phyloP scores from a whole-genome alignment of 306 rosid species.

The Inga oerstediana region DNA sequence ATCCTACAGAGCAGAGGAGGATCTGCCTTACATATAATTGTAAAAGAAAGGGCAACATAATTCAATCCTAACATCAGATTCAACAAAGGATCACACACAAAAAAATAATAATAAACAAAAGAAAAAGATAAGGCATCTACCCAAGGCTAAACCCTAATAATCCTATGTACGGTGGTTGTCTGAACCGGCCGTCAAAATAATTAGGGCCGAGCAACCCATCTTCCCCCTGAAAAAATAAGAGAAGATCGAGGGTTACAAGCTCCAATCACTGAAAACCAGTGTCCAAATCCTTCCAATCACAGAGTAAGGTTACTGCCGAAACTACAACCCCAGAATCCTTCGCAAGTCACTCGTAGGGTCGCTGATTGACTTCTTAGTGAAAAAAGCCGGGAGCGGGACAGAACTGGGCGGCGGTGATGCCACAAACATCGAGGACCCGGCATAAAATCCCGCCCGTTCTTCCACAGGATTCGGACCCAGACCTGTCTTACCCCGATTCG shows the following conservation, averaged over 20 bases:
- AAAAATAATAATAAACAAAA: too few relatives aligned
- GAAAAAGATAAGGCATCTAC: background rate
- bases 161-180: background rate
- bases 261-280: conserved; percentile 31
- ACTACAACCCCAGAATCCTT: conserved; percentile 15
- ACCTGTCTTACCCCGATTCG: background rate
- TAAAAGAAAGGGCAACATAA: background rate
- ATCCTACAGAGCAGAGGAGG: background rate
- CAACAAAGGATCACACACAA: background rate
- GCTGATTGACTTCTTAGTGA: conserved; percentile 23
- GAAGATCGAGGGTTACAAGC: conserved; percentile 32
- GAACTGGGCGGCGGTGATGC: conserved; percentile 63
- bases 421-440: conserved; percentile 40
- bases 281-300: conserved; percentile 13
- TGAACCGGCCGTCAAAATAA: conserved; percentile 27
- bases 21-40: background rate
- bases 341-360: conserved; percentile 48
- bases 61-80: background rate
- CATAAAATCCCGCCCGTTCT: conserved; percentile 34
- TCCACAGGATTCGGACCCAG: conserved; percentile 2
- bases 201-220: conserved; percentile 19
- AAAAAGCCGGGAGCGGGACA: conserved; percentile 57
- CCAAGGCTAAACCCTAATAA: background rate
- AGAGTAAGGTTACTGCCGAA: background rate
- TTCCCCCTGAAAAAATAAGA: conserved; percentile 63